Evolutionary conservation across 371 early-diverging fungal genomes (phyloP), one percentile per base, ranked within the genome.

Genomic region (Rhizopus sp.): DNA sequence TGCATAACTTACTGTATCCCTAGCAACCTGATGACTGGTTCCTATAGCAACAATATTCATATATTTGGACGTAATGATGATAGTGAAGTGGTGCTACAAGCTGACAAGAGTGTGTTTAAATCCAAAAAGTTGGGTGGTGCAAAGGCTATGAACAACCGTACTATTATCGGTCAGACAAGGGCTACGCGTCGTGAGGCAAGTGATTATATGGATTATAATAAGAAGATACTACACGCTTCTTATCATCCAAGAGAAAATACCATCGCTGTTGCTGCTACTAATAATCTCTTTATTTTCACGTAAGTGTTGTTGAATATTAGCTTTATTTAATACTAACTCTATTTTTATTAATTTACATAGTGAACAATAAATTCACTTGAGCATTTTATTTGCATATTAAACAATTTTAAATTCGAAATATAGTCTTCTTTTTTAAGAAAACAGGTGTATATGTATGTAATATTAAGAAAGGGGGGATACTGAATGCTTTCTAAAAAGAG

Each of bases 171-270:
- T 13, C 13, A 7, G 66, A 68, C 54, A 9, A 63, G 64, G 59
- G 55, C 53, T 37, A 32, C 48, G 77, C 87, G 69, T 78, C 84
- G 68, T 91, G 93, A 50, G 93, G 93, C 46, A 7, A 83, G 82
- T 47, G 95, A 96, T 54, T 69, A 83, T 35, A 83, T 94, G 62
- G 98, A 98, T 75, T 98, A 92, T 65, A 85, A 85, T 68, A 93
- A 96, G 82, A 97, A 97, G 84, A 98, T 98, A 59, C 70, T 98
- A 51, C 97, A 98, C 59, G 92, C 99, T 30, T 93, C 94, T 53
- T 98, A 97, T 97, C 99, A 98, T 82, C 99, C 99, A 35, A 83
- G 84, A 63, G 98, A 98, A 75, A 95, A 96, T 70, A 93, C 96
- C 35, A 89, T 97, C 53, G 96, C 98, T 30, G 88, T 97, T 59